A percentile compares a stretch with the other conserved stretches of the same genome.
Conservation (phyloP, 352 stramenopile genomes). For the Phytophthora megakarya region DNA sequence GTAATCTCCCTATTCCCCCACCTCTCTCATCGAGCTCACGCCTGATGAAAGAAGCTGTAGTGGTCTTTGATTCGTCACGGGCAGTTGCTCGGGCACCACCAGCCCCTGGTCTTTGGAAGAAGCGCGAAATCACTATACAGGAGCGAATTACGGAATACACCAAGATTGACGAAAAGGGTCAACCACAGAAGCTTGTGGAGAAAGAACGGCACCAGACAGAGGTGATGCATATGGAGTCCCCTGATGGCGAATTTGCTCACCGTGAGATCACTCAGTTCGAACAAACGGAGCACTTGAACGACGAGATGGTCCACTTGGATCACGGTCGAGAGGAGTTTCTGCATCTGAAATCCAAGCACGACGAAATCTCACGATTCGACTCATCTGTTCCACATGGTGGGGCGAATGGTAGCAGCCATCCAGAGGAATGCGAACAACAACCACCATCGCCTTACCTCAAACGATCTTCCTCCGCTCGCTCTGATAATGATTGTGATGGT, state of each 20-base stretch:
- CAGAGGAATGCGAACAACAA: slow-evolving; percentile 76
- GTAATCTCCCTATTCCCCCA: slow-evolving; percentile 31
- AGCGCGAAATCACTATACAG: slow-evolving; percentile 87
- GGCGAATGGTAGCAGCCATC: slow-evolving; percentile 24
- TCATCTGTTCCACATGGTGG: slow-evolving; percentile 55
- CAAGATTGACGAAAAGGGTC: slow-evolving; percentile 85
- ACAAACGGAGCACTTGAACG: slow-evolving; percentile 81
- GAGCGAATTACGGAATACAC: slow-evolving; percentile 89
- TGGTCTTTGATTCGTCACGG: slow-evolving; percentile 51
- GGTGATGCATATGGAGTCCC: slow-evolving; percentile 86
- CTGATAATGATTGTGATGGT: background rate
- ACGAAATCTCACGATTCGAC: slow-evolving; percentile 87
- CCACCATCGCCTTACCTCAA: slow-evolving; percentile 82
- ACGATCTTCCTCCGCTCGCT: slow-evolving; percentile 52
- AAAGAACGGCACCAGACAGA: slow-evolving; percentile 86
- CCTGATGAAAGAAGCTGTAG: slow-evolving; percentile 30
- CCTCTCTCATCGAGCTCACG: slow-evolving; percentile 3
- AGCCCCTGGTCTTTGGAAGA: slow-evolving; percentile 83
- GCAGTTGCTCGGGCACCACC: slow-evolving; percentile 51
- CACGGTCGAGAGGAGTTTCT: slow-evolving; percentile 82
- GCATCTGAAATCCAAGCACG: slow-evolving; percentile 80
- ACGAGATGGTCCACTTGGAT: slow-evolving; percentile 83
- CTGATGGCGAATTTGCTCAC: slow-evolving; percentile 79
- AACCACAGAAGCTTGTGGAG: slow-evolving; percentile 77
- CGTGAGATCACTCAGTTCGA: slow-evolving; percentile 88